phyloP scores from a whole-genome alignment of 2,329 filamentous ascomycete genomes.

The Colletotrichum sp. region DNA sequence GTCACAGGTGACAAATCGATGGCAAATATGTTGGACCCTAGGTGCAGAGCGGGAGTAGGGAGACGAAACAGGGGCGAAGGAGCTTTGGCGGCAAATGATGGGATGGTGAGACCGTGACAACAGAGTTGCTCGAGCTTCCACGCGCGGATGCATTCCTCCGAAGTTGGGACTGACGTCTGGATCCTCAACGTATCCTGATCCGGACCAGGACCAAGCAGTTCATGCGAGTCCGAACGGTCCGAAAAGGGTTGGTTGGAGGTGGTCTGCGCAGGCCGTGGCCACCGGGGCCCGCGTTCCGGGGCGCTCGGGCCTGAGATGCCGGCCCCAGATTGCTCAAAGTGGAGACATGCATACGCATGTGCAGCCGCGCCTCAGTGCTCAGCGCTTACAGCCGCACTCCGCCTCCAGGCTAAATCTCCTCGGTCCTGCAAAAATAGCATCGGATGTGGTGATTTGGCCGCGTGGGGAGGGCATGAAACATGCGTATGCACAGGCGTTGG shows the following conservation, averaged over 20 bases:
- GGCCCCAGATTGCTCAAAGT: background rate
- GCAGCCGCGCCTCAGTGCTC: constrained; percentile 42
- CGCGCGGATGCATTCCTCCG: background rate
- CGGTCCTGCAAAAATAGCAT: constrained; percentile 19
- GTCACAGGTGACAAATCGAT: constrained; percentile 8
- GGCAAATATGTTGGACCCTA: background rate
- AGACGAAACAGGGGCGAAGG: background rate
- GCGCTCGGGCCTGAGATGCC: background rate
- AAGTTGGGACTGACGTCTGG: background rate
- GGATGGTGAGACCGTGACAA: background rate
- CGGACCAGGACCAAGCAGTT: background rate
- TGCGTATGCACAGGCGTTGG: constrained; percentile 1
- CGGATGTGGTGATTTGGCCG: background rate
- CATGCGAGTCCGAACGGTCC: constrained; percentile 16
- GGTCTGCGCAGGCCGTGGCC: background rate
- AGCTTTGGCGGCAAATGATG: background rate
- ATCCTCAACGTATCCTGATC: background rate
- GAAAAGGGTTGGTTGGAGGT: background rate
- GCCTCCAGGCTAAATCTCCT: background rate
- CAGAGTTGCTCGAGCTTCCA: background rate
- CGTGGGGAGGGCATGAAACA: background rate
- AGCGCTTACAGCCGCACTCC: constrained; percentile 26
- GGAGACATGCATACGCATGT: constrained; percentile 1
- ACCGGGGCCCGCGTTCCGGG: background rate
- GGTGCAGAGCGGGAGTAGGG: background rate